Conservation (phyloP, 2,329 filamentous ascomycete genomes). For the Venturia carpophila region DNA sequence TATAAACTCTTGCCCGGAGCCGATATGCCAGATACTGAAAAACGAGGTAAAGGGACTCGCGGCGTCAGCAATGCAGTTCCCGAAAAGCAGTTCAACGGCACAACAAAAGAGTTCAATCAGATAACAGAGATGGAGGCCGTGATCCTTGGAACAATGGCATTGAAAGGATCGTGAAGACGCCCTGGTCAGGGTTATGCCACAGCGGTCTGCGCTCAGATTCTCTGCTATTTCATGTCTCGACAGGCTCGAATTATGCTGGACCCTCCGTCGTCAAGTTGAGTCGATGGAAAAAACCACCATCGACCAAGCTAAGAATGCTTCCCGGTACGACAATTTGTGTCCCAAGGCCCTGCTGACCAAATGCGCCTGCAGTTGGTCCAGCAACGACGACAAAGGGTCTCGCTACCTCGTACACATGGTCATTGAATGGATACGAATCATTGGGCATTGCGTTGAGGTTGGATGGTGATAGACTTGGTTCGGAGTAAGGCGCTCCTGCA, state of each 20-base stretch:
- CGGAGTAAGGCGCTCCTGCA: slow-evolving; percentile 40
- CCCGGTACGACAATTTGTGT: slow-evolving; percentile 27
- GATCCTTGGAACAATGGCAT: slow-evolving; percentile 20
- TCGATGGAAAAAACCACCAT: slow-evolving; percentile 5
- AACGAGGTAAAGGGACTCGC: slow-evolving; percentile 2
- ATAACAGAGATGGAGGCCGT: slow-evolving; percentile 20
- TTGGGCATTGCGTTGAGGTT: slow-evolving; percentile 36
- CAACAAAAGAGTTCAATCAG: slow-evolving; percentile 6
- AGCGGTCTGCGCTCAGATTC: background rate
- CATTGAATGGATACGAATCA: slow-evolving; percentile 39
- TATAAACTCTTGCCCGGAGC: slow-evolving; percentile 17
- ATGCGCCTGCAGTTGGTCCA: slow-evolving; percentile 44
- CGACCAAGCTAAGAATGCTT: background rate
- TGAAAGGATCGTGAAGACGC: slow-evolving; percentile 18
- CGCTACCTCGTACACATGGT: slow-evolving; percentile 42
- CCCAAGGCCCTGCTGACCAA: slow-evolving; percentile 44
- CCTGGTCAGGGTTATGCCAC: background rate
- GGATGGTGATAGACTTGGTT: slow-evolving; percentile 41
- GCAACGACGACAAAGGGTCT: slow-evolving; percentile 34
- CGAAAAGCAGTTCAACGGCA: slow-evolving; percentile 5
- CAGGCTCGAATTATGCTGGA: background rate
- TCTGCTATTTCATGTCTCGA: background rate
- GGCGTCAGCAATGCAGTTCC: background rate
- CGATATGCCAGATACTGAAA: background rate
- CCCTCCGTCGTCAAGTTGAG: background rate